Evolutionary conservation across 805 yeast genomes (phyloP), one percentile per base, ranked within the genome.

Genomic region (Candida ascalaphidarum): DNA sequence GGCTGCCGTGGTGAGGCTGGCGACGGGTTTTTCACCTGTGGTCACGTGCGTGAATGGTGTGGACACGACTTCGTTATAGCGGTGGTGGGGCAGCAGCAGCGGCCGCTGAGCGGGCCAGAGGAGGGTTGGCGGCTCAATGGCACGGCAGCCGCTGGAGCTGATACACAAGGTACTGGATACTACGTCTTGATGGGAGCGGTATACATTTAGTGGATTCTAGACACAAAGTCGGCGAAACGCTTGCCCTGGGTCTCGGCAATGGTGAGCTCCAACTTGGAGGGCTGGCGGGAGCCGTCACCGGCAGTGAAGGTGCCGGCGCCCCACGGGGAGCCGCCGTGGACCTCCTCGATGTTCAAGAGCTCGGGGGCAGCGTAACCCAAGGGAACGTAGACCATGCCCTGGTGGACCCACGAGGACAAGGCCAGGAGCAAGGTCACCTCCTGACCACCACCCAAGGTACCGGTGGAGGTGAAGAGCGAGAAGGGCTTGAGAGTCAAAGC

Each of bases 251-350:
- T 62, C 30, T 51, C 53, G 30, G 81, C 88, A 36, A 78, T 48
- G 41, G 67, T 64, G 55, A 72, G 61, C 62, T 83, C 94, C 38
- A 74, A 56, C 28, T 60, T 71, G 31, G 74, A 49, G 25, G 86
- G 81, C 39, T 52, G 55, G 65, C 89, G 77, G 23, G 84, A 70
- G 43, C 94, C 94, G 47, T 79, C 85, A 14, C 74, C 60, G 39
- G 80, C 89, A 20, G 94, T 84, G 40, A 69, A 65, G 33, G 82
- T 62, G 48, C 89, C 92, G 24, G 94, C 85, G 57, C 94, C 94
- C 81, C 85, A 84, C 29, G 94, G 72, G 31, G 88, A 73, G 44
- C 81, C 79, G 45, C 94, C 94, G 49, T 79, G 88, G 32, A 70
- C 65, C 59, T 78, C 88, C 13, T 64, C 67, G 33, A 79, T 47